phyloP scores from a whole-genome alignment of 2,329 filamentous ascomycete genomes.

The Plenodomus tracheiphilus region DNA sequence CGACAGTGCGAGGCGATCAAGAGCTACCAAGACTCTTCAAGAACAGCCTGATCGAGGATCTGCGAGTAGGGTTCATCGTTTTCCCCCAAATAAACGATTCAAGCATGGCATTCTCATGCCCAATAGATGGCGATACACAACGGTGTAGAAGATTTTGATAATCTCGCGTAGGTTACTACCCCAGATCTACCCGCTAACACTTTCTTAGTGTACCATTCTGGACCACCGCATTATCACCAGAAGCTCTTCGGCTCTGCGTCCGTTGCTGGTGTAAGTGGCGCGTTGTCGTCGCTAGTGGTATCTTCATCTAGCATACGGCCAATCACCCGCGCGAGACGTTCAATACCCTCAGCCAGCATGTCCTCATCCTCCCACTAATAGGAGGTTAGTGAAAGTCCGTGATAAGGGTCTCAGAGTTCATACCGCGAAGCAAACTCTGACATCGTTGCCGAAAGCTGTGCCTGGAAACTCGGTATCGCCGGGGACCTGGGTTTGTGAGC shows the following conservation, averaged over 20 bases:
- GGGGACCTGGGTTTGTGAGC: slow-evolving; percentile 42
- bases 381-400: slow-evolving; percentile 6
- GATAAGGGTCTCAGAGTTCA: neutral
- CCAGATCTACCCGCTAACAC: neutral
- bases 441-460: slow-evolving; percentile 60
- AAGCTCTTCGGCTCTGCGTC: slow-evolving; percentile 33
- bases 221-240: slow-evolving; percentile 27
- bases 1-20: neutral
- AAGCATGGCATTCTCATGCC: neutral
- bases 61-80: neutral
- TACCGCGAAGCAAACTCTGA: slow-evolving; percentile 41
- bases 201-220: neutral
- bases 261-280: slow-evolving; percentile 14
- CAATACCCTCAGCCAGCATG: slow-evolving; percentile 67
- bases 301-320: slow-evolving; percentile 41
- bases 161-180: neutral
- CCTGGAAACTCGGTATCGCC: slow-evolving; percentile 50
- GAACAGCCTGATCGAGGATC: neutral
- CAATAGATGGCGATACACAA: neutral
- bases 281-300: slow-evolving; percentile 16
- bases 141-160: neutral
- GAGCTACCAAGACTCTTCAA: neutral
- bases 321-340: slow-evolving; percentile 61
- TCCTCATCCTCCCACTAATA: slow-evolving; percentile 63
- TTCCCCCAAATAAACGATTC: neutral